These are phyloP conservation scores for Trametopsis cervina DNA, from an alignment of 768 basidiomycete genomes.

Conservation along the genomic window DNA sequence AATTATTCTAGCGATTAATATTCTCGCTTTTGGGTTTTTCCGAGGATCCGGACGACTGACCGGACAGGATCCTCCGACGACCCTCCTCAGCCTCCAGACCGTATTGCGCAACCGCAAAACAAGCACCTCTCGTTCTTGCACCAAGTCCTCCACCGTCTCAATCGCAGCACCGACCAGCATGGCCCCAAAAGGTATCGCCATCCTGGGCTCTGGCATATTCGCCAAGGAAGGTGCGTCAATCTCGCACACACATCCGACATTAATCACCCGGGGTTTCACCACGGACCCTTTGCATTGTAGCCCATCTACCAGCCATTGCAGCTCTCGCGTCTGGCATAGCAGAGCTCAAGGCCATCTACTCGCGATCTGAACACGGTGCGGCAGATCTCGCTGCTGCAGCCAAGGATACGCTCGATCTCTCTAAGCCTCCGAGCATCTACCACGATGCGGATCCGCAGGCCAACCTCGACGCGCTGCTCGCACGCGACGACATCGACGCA, in stretches of 20 bases:
- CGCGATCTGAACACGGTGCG: conserved; percentile 61
- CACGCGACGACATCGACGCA: conserved; percentile 58
- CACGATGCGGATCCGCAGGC: conserved; percentile 40
- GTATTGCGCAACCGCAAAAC: too few relatives aligned
- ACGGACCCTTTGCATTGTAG: conserved; percentile 30
- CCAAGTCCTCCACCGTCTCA: conserved; percentile 1
- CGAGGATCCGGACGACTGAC: too few relatives aligned
- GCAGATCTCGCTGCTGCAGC: conserved; percentile 45
- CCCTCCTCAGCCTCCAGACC: too few relatives aligned
- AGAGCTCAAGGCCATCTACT: conserved; percentile 69
- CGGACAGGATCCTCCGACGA: too few relatives aligned
- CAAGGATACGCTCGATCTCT: conserved; percentile 31
- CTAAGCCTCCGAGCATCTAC: conserved; percentile 42
- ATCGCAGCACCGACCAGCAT: too few relatives aligned
- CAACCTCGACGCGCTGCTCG: conserved; percentile 58
- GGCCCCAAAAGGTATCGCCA: conserved; percentile 52
- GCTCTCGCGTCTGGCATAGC: conserved; percentile 40
- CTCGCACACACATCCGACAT: conserved; percentile 3
- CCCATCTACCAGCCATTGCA: conserved; percentile 74
- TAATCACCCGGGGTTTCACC: conserved; percentile 20
- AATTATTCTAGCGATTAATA: too few relatives aligned
- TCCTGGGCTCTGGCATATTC: conserved; percentile 79
- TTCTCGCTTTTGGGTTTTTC: too few relatives aligned
- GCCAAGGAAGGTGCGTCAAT: conserved; percentile 56
- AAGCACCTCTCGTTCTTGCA: background rate